A percentile compares a stretch with the other conserved stretches of the same genome.
These are phyloP conservation scores for Wallemia mellicola DNA, from an alignment of 1,284 basidiomycete species.

Conservation along the genomic window DNA sequence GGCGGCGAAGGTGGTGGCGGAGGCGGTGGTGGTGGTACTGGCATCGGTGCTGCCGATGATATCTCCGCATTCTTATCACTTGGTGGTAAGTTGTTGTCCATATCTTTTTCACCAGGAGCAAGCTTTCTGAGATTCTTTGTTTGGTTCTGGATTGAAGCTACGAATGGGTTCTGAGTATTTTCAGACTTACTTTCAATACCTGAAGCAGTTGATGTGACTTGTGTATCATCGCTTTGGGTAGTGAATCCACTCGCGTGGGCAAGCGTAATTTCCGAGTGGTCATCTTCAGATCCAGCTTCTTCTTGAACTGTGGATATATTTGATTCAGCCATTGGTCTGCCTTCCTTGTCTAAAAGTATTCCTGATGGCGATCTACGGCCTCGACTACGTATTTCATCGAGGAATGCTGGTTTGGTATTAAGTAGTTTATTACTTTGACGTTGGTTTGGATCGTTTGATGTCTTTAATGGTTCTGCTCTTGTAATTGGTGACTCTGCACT, in stretches of 20 bases:
- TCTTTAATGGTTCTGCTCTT: neutral
- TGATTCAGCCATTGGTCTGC: slow-evolving; percentile 1
- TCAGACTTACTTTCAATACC: neutral
- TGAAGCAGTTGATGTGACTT: slow-evolving; percentile 27
- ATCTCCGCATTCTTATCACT: slow-evolving; percentile 3
- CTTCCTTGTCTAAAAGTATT: slow-evolving; percentile 12
- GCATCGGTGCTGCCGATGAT: slow-evolving; percentile 4
- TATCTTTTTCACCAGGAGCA: neutral
- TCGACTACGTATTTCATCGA: neutral
- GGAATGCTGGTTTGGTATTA: neutral
- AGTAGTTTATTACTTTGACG: neutral
- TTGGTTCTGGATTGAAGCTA: neutral
- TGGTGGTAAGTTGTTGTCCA: neutral
- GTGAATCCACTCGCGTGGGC: slow-evolving; percentile 21
- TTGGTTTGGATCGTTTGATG: neutral
- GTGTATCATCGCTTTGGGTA: slow-evolving; percentile 22
- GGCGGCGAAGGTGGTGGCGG: slow-evolving; percentile 8
- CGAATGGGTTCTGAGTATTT: neutral
- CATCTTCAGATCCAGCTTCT: slow-evolving; percentile 28
- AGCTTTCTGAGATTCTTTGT: neutral
- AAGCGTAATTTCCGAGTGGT: slow-evolving; percentile 16
- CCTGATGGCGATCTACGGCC: slow-evolving; percentile 8
- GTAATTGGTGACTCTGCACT: neutral
- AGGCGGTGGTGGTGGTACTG: slow-evolving; percentile 8
- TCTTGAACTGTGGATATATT: slow-evolving; percentile 15